Percentiles rank a stretch among this genome's conserved stretches.
These are phyloP conservation scores for Orbilia ellipsospora DNA, from an alignment of 2,329 filamentous ascomycete species.

Conservation along the genomic window DNA sequence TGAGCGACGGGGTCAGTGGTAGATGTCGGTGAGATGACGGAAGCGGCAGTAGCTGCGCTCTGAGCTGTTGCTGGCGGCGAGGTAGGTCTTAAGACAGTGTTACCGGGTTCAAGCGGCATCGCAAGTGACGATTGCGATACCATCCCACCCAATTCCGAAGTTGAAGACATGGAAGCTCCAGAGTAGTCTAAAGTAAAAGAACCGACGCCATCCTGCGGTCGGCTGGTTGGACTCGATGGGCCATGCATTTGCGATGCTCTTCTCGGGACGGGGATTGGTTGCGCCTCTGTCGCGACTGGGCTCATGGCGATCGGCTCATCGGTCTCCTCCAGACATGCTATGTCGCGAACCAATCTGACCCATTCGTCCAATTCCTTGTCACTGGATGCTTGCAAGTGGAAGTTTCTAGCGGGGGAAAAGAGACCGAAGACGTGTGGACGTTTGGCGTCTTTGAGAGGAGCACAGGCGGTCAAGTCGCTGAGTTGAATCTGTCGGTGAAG, in stretches of 20 bases:
- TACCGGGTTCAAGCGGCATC: constrained; percentile 43
- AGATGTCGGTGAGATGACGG: constrained; percentile 51
- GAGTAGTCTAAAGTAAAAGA: constrained; percentile 75
- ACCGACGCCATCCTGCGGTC: constrained; percentile 63
- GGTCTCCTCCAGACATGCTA: constrained; percentile 86
- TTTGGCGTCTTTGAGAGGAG: constrained; percentile 87
- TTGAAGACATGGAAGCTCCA: constrained; percentile 65
- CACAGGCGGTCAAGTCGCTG: constrained; percentile 89
- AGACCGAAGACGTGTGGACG: constrained; percentile 89
- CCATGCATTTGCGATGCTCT: constrained; percentile 24
- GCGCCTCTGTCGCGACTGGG: constrained; percentile 66
- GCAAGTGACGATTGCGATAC: constrained; percentile 59
- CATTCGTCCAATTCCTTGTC: constrained; percentile 83
- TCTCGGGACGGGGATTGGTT: constrained; percentile 45
- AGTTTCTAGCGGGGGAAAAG: constrained; percentile 91
- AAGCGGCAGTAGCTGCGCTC: constrained; percentile 45
- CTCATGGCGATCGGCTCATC: constrained; percentile 82
- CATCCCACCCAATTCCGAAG: constrained; percentile 58
- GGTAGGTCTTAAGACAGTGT: constrained; percentile 35
- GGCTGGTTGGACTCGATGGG: constrained; percentile 43
- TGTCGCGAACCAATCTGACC: constrained; percentile 81
- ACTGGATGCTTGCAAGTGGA: constrained; percentile 82
- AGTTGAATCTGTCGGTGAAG: constrained; percentile 88
- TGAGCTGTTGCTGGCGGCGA: constrained; percentile 42
- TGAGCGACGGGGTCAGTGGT: constrained; percentile 20